A percentile compares a stretch with the other conserved stretches of the same genome.
These are phyloP conservation scores for Stephanodiscus minutulus DNA, from an alignment of 108 stramenopile genomes.

Conservation along the genomic window DNA sequence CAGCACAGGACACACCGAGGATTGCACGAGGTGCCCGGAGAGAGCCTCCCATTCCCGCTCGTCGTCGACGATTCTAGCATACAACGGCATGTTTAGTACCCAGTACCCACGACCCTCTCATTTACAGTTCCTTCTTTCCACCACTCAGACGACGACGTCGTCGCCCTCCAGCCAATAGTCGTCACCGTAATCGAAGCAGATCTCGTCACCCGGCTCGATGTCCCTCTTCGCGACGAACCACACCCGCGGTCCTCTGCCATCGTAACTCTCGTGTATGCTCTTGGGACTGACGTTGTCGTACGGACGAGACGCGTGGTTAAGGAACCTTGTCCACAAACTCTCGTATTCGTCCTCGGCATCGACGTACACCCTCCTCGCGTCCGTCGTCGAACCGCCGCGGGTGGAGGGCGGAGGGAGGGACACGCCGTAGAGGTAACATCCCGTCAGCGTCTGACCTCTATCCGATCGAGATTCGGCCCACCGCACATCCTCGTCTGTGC, in stretches of 20 bases:
- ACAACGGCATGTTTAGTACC: no score
- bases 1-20: no score
- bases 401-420: conserved; percentile 9
- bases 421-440: conserved; percentile 50
- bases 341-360: conserved; percentile 59
- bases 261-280: conserved; percentile 42
- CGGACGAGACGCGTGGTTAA: conserved; percentile 52
- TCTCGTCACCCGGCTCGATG: conserved; percentile 80
- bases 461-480: conserved; percentile 51
- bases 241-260: conserved; percentile 57
- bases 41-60: not conserved
- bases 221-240: conserved; percentile 74
- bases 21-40: no score
- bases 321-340: conserved; percentile 53
- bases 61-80: no score
- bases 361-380: conserved; percentile 25
- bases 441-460: conserved; percentile 47
- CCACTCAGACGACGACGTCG: conserved; percentile 21
- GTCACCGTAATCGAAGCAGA: conserved; percentile 86
- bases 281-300: conserved; percentile 41
- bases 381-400: not conserved
- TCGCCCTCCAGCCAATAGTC: conserved; percentile 77
- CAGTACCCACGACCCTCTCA: no score
- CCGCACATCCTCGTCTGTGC: conserved; percentile 35
- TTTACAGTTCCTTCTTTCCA: not conserved